Base-by-base conservation (phyloP, 1,284 basidiomycete genomes). In the Peniophora sp. region DNA sequence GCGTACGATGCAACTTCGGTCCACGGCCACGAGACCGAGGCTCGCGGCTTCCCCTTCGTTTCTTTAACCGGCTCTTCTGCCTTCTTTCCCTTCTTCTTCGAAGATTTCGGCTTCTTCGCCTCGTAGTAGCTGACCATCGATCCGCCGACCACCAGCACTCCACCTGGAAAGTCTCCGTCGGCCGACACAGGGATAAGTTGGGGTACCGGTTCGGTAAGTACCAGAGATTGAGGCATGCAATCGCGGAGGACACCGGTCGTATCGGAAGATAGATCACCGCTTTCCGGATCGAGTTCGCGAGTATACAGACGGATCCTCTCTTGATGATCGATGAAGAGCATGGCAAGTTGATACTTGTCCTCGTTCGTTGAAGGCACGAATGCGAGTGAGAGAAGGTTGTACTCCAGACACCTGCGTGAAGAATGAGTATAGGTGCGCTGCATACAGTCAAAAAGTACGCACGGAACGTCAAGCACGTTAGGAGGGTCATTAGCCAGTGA, bases 81-180 rank as follows among this genome's bases (percentile, higher is more conserved):
- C 59, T 82, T 85, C 58, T 76, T 69, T 53, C 66, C 72, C 38
- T 58, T 61, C 47, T 71, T 74, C 47, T 71, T 70, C 60, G 79
- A 77, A 57, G 69, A 74, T 39, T 67, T 69, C 39, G 65, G 66
- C 50, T 78, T 75, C 58, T 78, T 81, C 32, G 71, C 70, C 51
- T 83, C 82, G 56, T 77, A 87, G 17, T 85, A 69, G 16, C 79
- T 58, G 45, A 89, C 71, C 60, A 75, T 78, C 36, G 69, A 73
- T 0, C 85, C 86, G 43, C 85, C 85, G 1, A 85, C 57, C 2
- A 90, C 71, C 20, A 91, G 63, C n/a, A 90, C 64, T n/a, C 83
- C 85, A 16, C 84, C 84, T 17, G 69, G 64, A 48, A 72, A 79
- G 3, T 59, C 62, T 3, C 64, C 60, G 3, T 56, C 58, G 22